Evolutionary conservation across 257 asterid genomes (phyloP), one percentile per base, ranked within the genome.

Genomic region (Paulownia fortunei): DNA sequence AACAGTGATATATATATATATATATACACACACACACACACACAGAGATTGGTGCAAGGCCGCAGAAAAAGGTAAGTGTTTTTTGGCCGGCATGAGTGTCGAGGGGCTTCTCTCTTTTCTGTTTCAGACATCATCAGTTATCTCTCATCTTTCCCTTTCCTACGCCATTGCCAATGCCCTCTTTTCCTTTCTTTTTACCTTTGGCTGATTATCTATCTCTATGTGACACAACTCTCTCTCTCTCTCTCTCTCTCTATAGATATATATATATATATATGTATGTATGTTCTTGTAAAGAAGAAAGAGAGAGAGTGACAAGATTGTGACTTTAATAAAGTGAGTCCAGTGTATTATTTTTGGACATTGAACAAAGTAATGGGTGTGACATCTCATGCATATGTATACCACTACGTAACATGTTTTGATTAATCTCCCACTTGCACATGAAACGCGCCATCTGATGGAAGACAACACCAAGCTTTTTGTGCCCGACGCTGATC

Each of bases 61-160:
- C 9, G 44, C 44, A 39, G 10, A 39, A 39, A 39, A 39, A 39
- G 44, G 6, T 39, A 0, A 30, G 44, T 21, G 7, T 24, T 65
- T 65, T 34, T 42, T 65, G 52, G 55, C 77, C 69, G 61, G 80
- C 80, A 75, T 62, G 52, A 64, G 32, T 76, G 68, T 76, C 80
- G 72, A 72, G 68, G 74, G 74, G 23, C 39, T 56, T 36, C 39
- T 69, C 13, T 26, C 18, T 8, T 27, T 32, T 76, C 21, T 61
- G 63, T 36, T 76, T 76, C 41, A 51, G 44, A 39, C 15, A 23
- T 58, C 27, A 23, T 69, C 44, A 27, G 8, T 4, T 67, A 18
- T 21, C 21, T 37, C 63, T 75, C 79, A 51, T 72, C 51, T 70
- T 26, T 81, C 75, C 46, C 79, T 76, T 63, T 76, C 75, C 27